Base-by-base conservation (phyloP, 2,329 filamentous ascomycete species). In the Chaetoscypha palmicola region DNA sequence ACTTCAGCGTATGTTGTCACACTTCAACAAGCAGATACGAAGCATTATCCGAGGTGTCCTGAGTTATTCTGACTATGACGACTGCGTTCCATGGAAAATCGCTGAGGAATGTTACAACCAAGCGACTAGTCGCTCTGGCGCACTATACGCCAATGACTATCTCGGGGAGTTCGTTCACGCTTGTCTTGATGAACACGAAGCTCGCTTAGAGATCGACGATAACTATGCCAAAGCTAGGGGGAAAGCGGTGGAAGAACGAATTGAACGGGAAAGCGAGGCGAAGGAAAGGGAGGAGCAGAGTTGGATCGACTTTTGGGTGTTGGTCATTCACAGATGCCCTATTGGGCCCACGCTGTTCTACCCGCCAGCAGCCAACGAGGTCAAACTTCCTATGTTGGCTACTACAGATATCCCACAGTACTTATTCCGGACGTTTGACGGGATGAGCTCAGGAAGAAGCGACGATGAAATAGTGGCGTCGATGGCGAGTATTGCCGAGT, bases 91-190 rank as follows among this genome's bases (percentile, higher is more conserved):
- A 24, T 48, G 46, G 46, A 50, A 42, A 37, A 45, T 53, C 19
- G 46, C 44, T n/a, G 49, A 55, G 42, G 46, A 49, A 37, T 52
- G 48, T 43, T 53, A 46, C 31, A 53, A 50, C 20, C 46, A 55
- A 46, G 46, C 43, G 22, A 36, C 32, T 19, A 43, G 34, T 21
- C 23, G 33, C 33, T 39, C 22, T 41, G 51, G 52, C 40, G 46
- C 23, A 20, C 45, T 54, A 32, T 5, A 34, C 34, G 9, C 19
- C 7, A n/a, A 38, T 23, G 17, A 38, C 24, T 28, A 28, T 12
- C 12, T 28, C 24, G 24, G 12, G 7, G 12, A 28, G 24, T 12
- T 7, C 12, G 7, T 7, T 7, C 7, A 28, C 7, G 24, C 24
- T 28, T 7, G 7, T 28, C 12, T 28, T 28, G 24, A 28, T 28